phyloP scores from a whole-genome alignment of 805 yeast species.

The Hanseniaspora thailandica region DNA sequence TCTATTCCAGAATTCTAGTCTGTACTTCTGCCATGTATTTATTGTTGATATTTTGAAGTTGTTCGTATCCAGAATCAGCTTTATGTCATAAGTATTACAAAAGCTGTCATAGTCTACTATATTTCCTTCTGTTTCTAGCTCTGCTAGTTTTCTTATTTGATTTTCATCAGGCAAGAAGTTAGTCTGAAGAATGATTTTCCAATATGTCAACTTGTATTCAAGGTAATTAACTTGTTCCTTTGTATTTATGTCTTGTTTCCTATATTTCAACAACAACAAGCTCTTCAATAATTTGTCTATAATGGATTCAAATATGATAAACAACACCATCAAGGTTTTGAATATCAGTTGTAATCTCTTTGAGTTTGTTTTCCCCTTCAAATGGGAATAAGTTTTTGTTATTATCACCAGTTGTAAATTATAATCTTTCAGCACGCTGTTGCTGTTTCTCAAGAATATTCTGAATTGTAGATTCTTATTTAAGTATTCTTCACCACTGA shows the following conservation, averaged over 20 bases:
- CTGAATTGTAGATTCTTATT: constrained; percentile 9
- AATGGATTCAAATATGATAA: constrained; percentile 5
- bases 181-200: constrained; percentile 14
- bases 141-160: background rate
- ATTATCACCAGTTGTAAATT: constrained; percentile 6
- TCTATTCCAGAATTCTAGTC: constrained; percentile 86
- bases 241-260: constrained; percentile 15
- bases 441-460: constrained; percentile 8
- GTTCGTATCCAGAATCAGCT: constrained; percentile 68
- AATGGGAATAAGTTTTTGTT: constrained; percentile 9
- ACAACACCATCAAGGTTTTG: constrained; percentile 12
- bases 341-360: constrained; percentile 9
- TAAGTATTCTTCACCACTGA: constrained; percentile 11
- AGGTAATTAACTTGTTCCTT: constrained; percentile 10
- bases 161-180: constrained; percentile 7
- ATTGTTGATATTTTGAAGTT: constrained; percentile 71
- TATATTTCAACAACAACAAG: constrained; percentile 2
- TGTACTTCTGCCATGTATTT: constrained; percentile 88
- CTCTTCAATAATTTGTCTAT: constrained; percentile 8
- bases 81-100: constrained; percentile 42
- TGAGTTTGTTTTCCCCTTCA: constrained; percentile 7
- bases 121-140: background rate
- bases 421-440: constrained; percentile 1
- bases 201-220: constrained; percentile 14
- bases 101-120: constrained; percentile 11